These are phyloP conservation scores for Dispira parvispora DNA, from an alignment of 192 early-diverging fungal species.

Conservation along the genomic window DNA sequence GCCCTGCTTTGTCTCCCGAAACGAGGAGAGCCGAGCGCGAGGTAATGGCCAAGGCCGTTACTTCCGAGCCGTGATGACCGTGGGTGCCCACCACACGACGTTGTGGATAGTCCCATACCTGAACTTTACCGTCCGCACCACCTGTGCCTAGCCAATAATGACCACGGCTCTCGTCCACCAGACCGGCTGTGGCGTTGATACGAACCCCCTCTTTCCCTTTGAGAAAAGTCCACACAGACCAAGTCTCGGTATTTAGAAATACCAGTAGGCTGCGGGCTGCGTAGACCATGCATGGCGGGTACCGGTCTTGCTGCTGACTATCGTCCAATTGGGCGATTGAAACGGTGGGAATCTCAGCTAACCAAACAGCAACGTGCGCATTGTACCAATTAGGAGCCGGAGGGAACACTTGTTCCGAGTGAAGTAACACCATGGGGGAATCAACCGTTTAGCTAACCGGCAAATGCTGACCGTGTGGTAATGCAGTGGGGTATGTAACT, in stretches of 20 bases:
- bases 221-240: neutral
- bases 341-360: neutral
- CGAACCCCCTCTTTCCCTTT: neutral
- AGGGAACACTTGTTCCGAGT: neutral
- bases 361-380: neutral
- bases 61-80: neutral
- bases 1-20: conserved; percentile 5
- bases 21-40: neutral
- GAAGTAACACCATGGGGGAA: neutral
- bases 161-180: neutral
- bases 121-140: neutral
- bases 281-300: neutral
- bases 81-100: neutral
- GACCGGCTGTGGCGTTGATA: neutral
- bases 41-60: neutral
- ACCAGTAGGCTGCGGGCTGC: neutral
- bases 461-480: too few relatives aligned
- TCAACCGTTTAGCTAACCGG: too few relatives aligned
- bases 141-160: neutral
- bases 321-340: neutral
- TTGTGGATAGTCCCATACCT: neutral
- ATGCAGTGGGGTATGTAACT: too few relatives aligned
- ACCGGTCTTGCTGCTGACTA: neutral
- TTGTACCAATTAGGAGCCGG: conserved; percentile 11
- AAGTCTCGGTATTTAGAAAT: neutral